Percentiles rank a stretch among this genome's conserved stretches.
These are phyloP conservation scores for Umbellularia californica DNA, from an alignment of 164 flowering plant species.

Conservation along the genomic window DNA sequence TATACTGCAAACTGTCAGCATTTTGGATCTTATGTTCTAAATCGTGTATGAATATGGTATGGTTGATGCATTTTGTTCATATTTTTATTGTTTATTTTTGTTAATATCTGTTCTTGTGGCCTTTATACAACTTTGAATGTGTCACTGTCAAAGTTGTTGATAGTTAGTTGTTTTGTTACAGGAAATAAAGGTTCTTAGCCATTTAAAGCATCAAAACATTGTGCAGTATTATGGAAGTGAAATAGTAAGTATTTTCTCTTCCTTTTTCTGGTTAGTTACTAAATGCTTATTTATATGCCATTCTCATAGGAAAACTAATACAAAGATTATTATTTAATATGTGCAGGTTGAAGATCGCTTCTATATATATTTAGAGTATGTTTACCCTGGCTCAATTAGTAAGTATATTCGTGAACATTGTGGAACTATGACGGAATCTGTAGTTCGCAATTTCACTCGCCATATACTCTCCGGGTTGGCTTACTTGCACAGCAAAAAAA, in stretches of 20 bases:
- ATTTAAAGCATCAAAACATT: slow-evolving; percentile 86
- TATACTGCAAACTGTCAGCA: not conserved
- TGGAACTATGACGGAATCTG: slow-evolving; percentile 86
- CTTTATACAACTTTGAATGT: not conserved
- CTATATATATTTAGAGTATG: slow-evolving; percentile 85
- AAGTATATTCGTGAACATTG: slow-evolving; percentile 76
- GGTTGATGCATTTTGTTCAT: not conserved
- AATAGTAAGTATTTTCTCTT: slow-evolving; percentile 46
- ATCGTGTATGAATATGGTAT: not conserved
- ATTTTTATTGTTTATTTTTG: no score
- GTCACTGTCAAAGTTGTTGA: not conserved
- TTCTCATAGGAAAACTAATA: not conserved
- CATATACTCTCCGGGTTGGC: slow-evolving; percentile 89
- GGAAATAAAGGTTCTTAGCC: slow-evolving; percentile 91
- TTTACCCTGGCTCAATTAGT: slow-evolving; percentile 85
- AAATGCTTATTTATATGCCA: not conserved
- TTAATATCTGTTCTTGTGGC: not conserved
- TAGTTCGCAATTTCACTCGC: slow-evolving; percentile 82
- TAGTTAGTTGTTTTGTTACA: slow-evolving; percentile 22
- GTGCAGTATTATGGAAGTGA: slow-evolving; percentile 98
- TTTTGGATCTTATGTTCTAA: not conserved
- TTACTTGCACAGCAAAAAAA: slow-evolving; percentile 79
- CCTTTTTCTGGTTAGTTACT: not conserved
- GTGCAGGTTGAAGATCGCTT: slow-evolving; percentile 70
- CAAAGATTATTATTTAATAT: slow-evolving; percentile 4